Conservation (phyloP, 352 stramenopile species). For the Globisporangium polare region DNA sequence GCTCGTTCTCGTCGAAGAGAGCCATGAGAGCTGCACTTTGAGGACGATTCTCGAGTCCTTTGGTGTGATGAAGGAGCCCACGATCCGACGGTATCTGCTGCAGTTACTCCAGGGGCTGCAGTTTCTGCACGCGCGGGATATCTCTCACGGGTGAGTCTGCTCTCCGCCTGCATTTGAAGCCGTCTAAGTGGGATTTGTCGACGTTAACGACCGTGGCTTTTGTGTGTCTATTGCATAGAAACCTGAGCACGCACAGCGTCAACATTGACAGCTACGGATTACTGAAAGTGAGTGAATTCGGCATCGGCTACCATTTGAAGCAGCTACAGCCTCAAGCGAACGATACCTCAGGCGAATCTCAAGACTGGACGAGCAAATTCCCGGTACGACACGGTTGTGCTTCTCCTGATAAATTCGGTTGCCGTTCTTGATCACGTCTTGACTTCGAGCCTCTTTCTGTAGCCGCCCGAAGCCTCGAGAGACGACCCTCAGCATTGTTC, state of each 20-base stretch:
- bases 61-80: constrained; percentile 67
- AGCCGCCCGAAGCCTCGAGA: constrained; percentile 28
- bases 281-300: constrained; percentile 55
- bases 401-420: too few species aligned
- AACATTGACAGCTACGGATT: constrained; percentile 61
- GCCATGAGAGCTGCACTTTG: constrained; percentile 40
- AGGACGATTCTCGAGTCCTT: constrained; percentile 63
- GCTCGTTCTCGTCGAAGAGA: constrained; percentile 36
- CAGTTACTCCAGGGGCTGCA: constrained; percentile 51
- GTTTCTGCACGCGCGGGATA: constrained; percentile 41
- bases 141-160: constrained; percentile 40
- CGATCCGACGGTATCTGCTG: constrained; percentile 58
- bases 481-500: constrained; percentile 1
- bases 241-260: constrained; percentile 39
- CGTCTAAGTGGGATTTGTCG: neutral
- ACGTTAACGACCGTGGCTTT: neutral
- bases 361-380: constrained; percentile 25
- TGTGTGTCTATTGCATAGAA: constrained; percentile 16
- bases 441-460: neutral
- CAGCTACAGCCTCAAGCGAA: neutral
- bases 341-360: neutral
- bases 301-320: constrained; percentile 19
- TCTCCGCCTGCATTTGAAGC: neutral
- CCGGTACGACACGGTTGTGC: too few species aligned
- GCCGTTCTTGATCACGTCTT: too few species aligned